Conservation (phyloP, 192 early-diverging fungal species). For the Coemansia sp. region DNA sequence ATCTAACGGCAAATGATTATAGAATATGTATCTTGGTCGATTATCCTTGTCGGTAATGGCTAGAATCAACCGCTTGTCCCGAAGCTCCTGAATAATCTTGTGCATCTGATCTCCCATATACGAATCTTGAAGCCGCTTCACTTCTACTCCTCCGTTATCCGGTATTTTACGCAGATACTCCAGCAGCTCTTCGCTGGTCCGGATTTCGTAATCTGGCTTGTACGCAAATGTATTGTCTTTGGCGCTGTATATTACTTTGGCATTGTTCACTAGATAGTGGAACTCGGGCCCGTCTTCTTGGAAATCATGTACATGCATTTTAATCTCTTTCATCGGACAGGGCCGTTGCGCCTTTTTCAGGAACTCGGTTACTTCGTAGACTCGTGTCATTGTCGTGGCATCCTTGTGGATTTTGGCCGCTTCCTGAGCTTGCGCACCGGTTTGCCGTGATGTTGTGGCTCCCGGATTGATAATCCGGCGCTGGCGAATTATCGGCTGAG, state of each 20-base stretch:
- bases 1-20: conserved; percentile 54
- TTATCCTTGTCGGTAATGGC: conserved; percentile 66
- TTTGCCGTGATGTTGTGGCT: conserved; percentile 8
- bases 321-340: conserved; percentile 59
- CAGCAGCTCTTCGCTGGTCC: conserved; percentile 68
- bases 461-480: conserved; percentile 4
- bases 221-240: conserved; percentile 64
- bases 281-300: conserved; percentile 55
- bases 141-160: conserved; percentile 66
- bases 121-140: conserved; percentile 72
- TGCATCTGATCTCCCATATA: conserved; percentile 53
- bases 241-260: conserved; percentile 63
- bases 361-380: conserved; percentile 40
- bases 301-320: conserved; percentile 60
- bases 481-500: conserved; percentile 49
- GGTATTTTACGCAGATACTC: conserved; percentile 57
- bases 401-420: conserved; percentile 15
- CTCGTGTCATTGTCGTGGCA: conserved; percentile 23
- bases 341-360: conserved; percentile 58
- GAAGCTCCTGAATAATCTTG: conserved; percentile 32
- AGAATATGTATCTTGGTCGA: conserved; percentile 63
- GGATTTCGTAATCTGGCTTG: conserved; percentile 73
- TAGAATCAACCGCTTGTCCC: conserved; percentile 57
- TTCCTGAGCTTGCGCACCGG: background rate
- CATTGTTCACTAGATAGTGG: conserved; percentile 59